phyloP scores from a whole-genome alignment of 78 protist species.

The Dictyostelium capitatum region DNA sequence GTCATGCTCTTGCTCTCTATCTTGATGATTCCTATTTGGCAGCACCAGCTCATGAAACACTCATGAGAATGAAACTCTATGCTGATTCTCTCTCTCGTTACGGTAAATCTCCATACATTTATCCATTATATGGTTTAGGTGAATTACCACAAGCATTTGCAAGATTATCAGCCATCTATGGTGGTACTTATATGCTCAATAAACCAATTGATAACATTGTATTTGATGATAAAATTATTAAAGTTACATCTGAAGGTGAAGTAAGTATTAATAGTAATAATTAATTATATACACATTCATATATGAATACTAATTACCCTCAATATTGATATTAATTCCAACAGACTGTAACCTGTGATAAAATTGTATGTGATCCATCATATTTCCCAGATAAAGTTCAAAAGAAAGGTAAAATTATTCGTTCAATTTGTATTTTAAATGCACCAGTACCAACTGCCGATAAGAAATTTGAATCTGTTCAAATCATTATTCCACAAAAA shows the following conservation, averaged over 20 bases:
- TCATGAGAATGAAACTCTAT: conserved; percentile 93
- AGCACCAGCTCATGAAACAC: conserved; percentile 88
- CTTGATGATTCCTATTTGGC: conserved; percentile 90
- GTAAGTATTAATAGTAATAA: conserved; percentile 4
- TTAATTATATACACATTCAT: too few relatives aligned
- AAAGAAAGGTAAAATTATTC: conserved; percentile 90
- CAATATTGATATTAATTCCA: not conserved
- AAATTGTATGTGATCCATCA: conserved; percentile 37
- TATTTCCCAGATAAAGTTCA: conserved; percentile 96
- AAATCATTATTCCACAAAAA: conserved; percentile 97
- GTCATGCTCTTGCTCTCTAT: conserved; percentile 98
- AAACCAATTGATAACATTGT: conserved; percentile 93
- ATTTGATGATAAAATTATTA: conserved; percentile 83
- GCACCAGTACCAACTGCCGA: conserved; percentile 94
- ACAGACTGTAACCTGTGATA: conserved; percentile 12
- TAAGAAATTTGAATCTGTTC: conserved; percentile 85
- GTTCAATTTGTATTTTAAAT: conserved; percentile 96
- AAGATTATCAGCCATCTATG: conserved; percentile 98
- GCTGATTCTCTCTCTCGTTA: conserved; percentile 90
- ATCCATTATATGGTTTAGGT: conserved; percentile 99
- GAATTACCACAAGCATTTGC: conserved; percentile 96
- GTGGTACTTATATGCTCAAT: conserved; percentile 99
- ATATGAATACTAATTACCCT: too few relatives aligned
- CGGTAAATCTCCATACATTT: conserved; percentile 97
- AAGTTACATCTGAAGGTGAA: conserved; percentile 93